Percentiles rank a stretch among this genome's conserved stretches.
These are phyloP conservation scores for Striga asiatica DNA, from an alignment of 257 asterid species.

Conservation along the genomic window DNA sequence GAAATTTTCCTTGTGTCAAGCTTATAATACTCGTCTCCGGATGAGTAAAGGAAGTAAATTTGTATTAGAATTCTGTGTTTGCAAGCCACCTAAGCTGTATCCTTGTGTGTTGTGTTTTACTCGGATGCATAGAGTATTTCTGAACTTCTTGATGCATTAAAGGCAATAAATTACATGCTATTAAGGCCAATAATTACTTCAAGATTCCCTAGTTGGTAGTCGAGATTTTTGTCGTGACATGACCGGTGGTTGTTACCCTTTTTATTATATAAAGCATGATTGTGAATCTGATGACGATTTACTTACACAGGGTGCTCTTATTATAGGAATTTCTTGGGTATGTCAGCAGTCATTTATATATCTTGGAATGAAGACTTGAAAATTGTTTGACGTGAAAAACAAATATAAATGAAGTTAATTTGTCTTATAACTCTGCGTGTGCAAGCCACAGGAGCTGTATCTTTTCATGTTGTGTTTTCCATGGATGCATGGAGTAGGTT, in stretches of 20 bases:
- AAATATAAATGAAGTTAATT: too few relatives aligned
- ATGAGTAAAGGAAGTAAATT: too few relatives aligned
- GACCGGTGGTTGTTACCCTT: not conserved
- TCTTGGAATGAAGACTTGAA: not conserved
- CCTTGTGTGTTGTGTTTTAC: not conserved
- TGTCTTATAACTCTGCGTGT: too few relatives aligned
- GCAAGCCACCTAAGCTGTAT: not conserved
- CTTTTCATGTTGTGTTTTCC: not conserved
- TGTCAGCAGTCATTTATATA: not conserved
- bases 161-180: not conserved
- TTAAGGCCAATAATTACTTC: not conserved
- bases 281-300: not conserved
- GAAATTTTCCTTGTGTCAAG: too few relatives aligned
- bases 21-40: not conserved
- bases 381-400: not conserved
- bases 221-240: slow-evolving; percentile 4
- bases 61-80: not conserved
- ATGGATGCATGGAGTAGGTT: not conserved
- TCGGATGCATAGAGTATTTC: not conserved
- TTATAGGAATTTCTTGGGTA: not conserved
- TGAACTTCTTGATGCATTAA: slow-evolving; percentile 1
- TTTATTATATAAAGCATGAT: not conserved
- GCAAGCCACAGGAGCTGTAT: not conserved
- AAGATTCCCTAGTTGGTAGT: slow-evolving; percentile 4
- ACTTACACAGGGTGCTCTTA: not conserved